These are phyloP conservation scores for Boletellus ananiceps DNA, from an alignment of 768 basidiomycete species.

Conservation along the genomic window DNA sequence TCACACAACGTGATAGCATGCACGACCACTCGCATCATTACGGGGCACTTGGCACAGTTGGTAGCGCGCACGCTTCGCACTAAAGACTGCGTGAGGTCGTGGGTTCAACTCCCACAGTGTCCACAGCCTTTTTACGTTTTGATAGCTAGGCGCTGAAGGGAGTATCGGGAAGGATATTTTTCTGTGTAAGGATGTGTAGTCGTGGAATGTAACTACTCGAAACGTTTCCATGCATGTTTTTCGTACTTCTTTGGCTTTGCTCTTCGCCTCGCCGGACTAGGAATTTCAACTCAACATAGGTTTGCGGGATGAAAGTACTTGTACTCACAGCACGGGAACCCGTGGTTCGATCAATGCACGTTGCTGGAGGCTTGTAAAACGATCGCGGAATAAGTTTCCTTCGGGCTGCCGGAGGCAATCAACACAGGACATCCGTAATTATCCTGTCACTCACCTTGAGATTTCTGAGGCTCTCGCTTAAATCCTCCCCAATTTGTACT, in stretches of 20 bases:
- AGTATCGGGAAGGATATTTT: too few species aligned
- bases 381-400: conserved; percentile 88
- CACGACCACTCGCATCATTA: background rate
- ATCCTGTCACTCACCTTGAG: conserved; percentile 59
- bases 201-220: conserved; percentile 36
- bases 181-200: background rate
- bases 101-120: conserved; percentile 50
- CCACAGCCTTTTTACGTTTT: conserved; percentile 1
- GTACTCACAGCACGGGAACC: conserved; percentile 60
- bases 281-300: background rate
- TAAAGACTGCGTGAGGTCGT: conserved; percentile 47
- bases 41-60: conserved; percentile 54
- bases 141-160: too few species aligned
- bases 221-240: conserved; percentile 76
- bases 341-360: conserved; percentile 85
- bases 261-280: conserved; percentile 31
- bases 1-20: background rate
- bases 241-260: conserved; percentile 61
- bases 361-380: conserved; percentile 84
- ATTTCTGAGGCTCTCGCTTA: conserved; percentile 77
- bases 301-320: conserved; percentile 21
- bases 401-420: conserved; percentile 57
- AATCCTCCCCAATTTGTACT: conserved; percentile 88
- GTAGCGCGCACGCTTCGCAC: conserved; percentile 61
- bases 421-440: background rate